Conservation (phyloP, 1,284 basidiomycete genomes). For the Xerocomus alliaceus region DNA sequence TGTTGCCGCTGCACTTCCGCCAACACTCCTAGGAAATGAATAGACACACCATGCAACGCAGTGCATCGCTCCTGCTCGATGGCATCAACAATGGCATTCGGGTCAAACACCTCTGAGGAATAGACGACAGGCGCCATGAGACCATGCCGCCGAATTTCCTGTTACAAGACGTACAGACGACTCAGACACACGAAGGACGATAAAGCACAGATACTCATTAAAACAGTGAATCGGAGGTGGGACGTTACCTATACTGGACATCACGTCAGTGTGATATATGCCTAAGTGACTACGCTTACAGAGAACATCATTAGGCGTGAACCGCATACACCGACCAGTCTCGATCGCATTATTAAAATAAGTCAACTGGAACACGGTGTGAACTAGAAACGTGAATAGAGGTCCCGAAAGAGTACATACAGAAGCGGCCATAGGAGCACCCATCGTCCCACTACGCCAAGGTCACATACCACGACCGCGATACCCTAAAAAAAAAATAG, state of each 20-base stretch:
- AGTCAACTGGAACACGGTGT: conserved; percentile 58
- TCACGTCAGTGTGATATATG: conserved; percentile 1
- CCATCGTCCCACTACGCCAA: conserved; percentile 73
- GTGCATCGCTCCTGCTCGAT: conserved; percentile 73
- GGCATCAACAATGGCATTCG: conserved; percentile 69
- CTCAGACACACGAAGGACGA: conserved; percentile 13
- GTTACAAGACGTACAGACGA: conserved; percentile 68
- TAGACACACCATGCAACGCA: conserved; percentile 84
- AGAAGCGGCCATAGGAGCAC: conserved; percentile 78
- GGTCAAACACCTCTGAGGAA: conserved; percentile 70
- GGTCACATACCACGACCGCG: background rate
- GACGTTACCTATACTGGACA: conserved; percentile 62
- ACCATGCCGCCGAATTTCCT: conserved; percentile 83
- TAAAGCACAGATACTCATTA: conserved; percentile 62
- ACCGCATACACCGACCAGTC: conserved; percentile 73
- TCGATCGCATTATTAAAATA: conserved; percentile 81
- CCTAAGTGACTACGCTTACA: conserved; percentile 54
- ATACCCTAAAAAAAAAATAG: background rate
- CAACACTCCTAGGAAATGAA: conserved; percentile 81
- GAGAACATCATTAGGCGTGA: conserved; percentile 67
- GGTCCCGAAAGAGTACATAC: conserved; percentile 47
- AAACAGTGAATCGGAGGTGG: conserved; percentile 87
- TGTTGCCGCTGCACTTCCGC: conserved; percentile 65
- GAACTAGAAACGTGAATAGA: background rate
- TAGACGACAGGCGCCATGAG: conserved; percentile 80